Evolutionary conservation across 1,284 basidiomycete genomes (phyloP), one percentile per base, ranked within the genome.

Genomic region (Mycena sp.): DNA sequence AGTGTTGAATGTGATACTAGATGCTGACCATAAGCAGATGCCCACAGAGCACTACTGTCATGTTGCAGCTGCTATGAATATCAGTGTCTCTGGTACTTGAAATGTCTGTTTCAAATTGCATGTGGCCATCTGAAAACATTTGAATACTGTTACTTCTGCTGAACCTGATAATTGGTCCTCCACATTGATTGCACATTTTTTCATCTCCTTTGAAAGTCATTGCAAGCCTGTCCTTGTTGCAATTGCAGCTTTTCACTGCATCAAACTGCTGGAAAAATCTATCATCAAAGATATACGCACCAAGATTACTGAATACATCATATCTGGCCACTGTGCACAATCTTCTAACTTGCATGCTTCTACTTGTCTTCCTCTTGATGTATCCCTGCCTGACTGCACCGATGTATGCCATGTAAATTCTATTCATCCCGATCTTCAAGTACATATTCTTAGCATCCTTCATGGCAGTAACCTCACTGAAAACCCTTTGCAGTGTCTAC

Each of bases 161-260:
- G 41, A 35, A 2, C 2, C 41, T 2, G 19, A 32, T 4, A n/a
- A n/a, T 17, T 50, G 49, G 3, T 50, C 58, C 7, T 30, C 58
- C 2, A 6, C 41, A 21, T 52, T 29, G 2, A 25, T 59, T 16
- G 49, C 58, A 14, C 23, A 52, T 44, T 59, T 46, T n/a, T 53
- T 59, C 14, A 44, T 35, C n/a, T 53, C 41, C 1, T 59, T 59
- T 45, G 49, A 58, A 28, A 52, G 49, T 14, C 58, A 60, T 53
- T 29, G 30, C 9, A n/a, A 30, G 10, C 41, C 41, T 25, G 41
- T 60, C 4, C 41, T 60, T 3, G 10, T 52, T 21, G 43, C 58
- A 2, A 44, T 60, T 32, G 58, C 58, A 37, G 49, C 49, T 11
- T 43, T 52, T 4, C 44, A 54, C 28, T 26, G 43, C 16, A 53